A percentile compares a stretch with the other conserved stretches of the same genome.
Conservation (phyloP, 1,284 basidiomycete species). For the Crepidotus sp. region DNA sequence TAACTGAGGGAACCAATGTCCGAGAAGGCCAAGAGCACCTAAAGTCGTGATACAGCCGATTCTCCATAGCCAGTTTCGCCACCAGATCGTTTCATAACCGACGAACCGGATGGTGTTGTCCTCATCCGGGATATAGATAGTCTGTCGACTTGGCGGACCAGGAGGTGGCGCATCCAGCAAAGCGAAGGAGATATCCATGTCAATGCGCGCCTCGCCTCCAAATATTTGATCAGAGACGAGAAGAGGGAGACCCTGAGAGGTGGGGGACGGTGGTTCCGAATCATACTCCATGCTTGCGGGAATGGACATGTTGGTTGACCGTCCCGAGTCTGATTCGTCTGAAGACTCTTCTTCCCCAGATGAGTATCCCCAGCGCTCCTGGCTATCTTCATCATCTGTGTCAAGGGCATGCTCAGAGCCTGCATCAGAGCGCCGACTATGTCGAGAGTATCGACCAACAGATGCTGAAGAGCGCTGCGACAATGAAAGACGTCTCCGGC, state of each 20-base stretch:
- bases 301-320: constrained; percentile 30
- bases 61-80: constrained; percentile 69
- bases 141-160: constrained; percentile 78
- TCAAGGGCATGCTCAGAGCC: constrained; percentile 49
- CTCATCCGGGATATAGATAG: constrained; percentile 85
- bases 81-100: constrained; percentile 70
- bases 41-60: constrained; percentile 61
- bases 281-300: constrained; percentile 57
- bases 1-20: constrained; percentile 87
- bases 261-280: constrained; percentile 55
- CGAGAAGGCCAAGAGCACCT: constrained; percentile 76
- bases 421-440: constrained; percentile 45
- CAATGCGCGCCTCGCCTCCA: constrained; percentile 71
- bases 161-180: constrained; percentile 56
- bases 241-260: constrained; percentile 51
- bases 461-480: constrained; percentile 48
- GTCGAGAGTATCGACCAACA: constrained; percentile 42
- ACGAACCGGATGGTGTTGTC: constrained; percentile 85
- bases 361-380: constrained; percentile 58
- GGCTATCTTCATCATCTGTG: constrained; percentile 32
- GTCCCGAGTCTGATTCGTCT: constrained; percentile 23
- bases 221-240: constrained; percentile 70
- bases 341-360: constrained; percentile 64
- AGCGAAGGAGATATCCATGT: constrained; percentile 60
- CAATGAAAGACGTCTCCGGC: constrained; percentile 36